Evolutionary conservation across 805 yeast genomes (phyloP), one percentile per base, ranked within the genome.

Genomic region (Suhomyces faveliae): DNA sequence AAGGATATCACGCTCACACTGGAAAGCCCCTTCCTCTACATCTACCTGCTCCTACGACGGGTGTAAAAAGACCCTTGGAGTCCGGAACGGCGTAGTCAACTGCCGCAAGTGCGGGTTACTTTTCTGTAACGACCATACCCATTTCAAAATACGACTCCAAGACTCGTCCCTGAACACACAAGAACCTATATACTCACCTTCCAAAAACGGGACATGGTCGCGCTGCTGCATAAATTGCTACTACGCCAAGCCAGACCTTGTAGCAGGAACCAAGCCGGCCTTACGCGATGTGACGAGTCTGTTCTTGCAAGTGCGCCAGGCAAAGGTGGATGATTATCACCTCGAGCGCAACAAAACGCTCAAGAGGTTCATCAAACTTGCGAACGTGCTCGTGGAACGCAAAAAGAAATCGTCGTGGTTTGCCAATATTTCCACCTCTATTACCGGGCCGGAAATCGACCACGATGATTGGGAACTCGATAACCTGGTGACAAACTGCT

Each of bases 31-130:
- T 5, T 45, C 69, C 0, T 71, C 74, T 0, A 46, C 55, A 5
- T 33, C 50, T 1, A 53, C 67, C 19, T 84, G 90, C 52, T 55
- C 74, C 1, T 58, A 61, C 23, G 49, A 51, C 0, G 55, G 56
- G 0, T 85, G 89, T 56, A 47, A 55, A 7, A 75, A 67, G 45
- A 55, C 50, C 4, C 66, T 85, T 33, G 75, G 68, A 43, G 68
- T 79, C 22, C 77, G 80, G 48, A 78, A 75, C 53, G 88, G 87
- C 0, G 64, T 76, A 2, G 79, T 80, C 5, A 85, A 89, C 61
- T 88, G 96, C 64, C 68, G 92, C 20, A 79, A 78, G 54, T 90
- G 96, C 67, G 96, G 96, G 0, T 59, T 71, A 21, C 62, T 89
- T 13, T 88, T 66, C 59, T 89, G 97, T 62, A 76, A 77, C 50